These are phyloP conservation scores for Ricinus communis DNA, from an alignment of 345 rosid genomes.

Conservation along the genomic window DNA sequence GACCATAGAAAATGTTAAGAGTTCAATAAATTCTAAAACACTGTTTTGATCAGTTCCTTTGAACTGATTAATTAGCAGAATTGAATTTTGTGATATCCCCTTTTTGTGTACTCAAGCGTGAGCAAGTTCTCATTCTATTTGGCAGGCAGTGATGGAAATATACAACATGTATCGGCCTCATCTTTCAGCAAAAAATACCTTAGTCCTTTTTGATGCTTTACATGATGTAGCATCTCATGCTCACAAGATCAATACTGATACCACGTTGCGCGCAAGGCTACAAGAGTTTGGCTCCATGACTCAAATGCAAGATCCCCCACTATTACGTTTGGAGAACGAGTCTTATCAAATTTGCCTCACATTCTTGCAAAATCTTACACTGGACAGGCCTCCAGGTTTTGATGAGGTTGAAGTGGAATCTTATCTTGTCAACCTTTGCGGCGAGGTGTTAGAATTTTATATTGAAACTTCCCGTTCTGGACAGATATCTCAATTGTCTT, in stretches of 20 bases:
- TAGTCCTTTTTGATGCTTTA: slow-evolving; percentile 80
- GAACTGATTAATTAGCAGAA: neutral
- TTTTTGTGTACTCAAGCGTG: slow-evolving; percentile 1
- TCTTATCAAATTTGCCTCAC: slow-evolving; percentile 92
- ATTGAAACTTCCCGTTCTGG: slow-evolving; percentile 48
- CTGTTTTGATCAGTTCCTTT: neutral
- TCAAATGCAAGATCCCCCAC: slow-evolving; percentile 98
- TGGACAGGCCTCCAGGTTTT: slow-evolving; percentile 52
- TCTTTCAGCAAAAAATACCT: slow-evolving; percentile 68
- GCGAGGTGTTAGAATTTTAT: slow-evolving; percentile 73
- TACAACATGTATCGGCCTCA: slow-evolving; percentile 75
- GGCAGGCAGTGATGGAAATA: slow-evolving; percentile 95
- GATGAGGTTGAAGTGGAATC: slow-evolving; percentile 63
- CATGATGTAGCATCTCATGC: slow-evolving; percentile 80
- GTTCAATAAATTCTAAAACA: neutral
- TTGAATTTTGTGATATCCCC: neutral
- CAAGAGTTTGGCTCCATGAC: slow-evolving; percentile 84
- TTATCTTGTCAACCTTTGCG: slow-evolving; percentile 64
- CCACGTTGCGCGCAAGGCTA: slow-evolving; percentile 58
- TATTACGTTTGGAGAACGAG: slow-evolving; percentile 90
- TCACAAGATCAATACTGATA: slow-evolving; percentile 64
- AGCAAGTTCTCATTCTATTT: slow-evolving; percentile 18
- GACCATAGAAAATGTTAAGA: neutral
- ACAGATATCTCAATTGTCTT: slow-evolving; percentile 42
- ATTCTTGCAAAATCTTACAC: slow-evolving; percentile 74